A percentile compares a stretch with the other conserved stretches of the same genome.
Conservation (phyloP, 1,284 basidiomycete species). For the Leccinum solheimii region DNA sequence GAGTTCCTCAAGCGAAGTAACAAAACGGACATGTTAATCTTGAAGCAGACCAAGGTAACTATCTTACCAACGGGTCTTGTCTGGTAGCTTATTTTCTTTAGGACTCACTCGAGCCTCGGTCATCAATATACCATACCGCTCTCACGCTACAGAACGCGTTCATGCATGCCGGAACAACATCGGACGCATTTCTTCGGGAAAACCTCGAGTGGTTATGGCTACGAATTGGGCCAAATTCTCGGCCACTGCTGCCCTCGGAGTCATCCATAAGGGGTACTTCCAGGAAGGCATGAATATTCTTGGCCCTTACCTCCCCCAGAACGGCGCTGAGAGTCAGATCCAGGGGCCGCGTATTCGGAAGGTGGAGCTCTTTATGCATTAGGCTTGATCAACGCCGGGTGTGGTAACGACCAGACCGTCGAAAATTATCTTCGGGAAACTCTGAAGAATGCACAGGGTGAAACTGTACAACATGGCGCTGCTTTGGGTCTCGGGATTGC, state of each 20-base stretch:
- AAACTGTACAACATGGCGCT: slow-evolving; percentile 94
- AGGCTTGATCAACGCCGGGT: slow-evolving; percentile 91
- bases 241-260: slow-evolving; percentile 91
- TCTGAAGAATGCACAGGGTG: slow-evolving; percentile 69
- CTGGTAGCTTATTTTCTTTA: slow-evolving; percentile 31
- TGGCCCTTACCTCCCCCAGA: slow-evolving; percentile 88
- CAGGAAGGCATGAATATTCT: slow-evolving; percentile 90
- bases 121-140: slow-evolving; percentile 95
- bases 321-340: slow-evolving; percentile 69
- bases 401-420: slow-evolving; percentile 70
- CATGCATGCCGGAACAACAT: slow-evolving; percentile 93
- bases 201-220: slow-evolving; percentile 95
- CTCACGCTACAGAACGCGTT: slow-evolving; percentile 95
- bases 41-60: slow-evolving; percentile 86
- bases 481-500: slow-evolving; percentile 92
- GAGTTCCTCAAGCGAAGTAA: slow-evolving; percentile 95
- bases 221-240: slow-evolving; percentile 98
- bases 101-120: slow-evolving; percentile 91
- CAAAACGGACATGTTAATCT: slow-evolving; percentile 85
- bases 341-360: slow-evolving; percentile 82
- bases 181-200: slow-evolving; percentile 88
- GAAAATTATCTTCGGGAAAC: slow-evolving; percentile 77
- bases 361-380: slow-evolving; percentile 92
- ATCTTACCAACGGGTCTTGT: background rate
- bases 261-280: slow-evolving; percentile 95